A percentile compares a stretch with the other conserved stretches of the same genome.
These are phyloP conservation scores for Porpolomopsis calyptriformis DNA, from an alignment of 768 basidiomycete genomes.

Conservation along the genomic window DNA sequence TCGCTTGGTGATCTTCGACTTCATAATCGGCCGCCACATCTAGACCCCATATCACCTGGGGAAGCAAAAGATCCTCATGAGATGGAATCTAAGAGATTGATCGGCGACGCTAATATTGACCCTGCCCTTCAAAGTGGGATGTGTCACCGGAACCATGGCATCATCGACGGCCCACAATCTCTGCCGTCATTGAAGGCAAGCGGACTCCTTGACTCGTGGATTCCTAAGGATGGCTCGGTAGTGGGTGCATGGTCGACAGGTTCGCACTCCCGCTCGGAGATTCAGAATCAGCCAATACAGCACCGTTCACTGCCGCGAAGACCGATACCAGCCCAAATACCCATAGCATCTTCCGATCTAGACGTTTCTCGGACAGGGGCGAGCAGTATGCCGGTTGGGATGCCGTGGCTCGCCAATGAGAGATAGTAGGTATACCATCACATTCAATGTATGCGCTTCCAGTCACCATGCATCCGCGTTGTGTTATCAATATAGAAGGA, in stretches of 20 bases:
- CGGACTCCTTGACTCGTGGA: slow-evolving; percentile 55
- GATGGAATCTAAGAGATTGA: slow-evolving; percentile 5
- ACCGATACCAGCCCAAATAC: slow-evolving; percentile 12
- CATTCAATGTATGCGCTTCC: not conserved
- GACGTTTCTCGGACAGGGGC: slow-evolving; percentile 14
- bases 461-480: no score
- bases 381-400: slow-evolving; percentile 51
- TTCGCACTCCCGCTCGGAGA: not conserved
- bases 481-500: no score
- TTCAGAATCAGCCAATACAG: slow-evolving; percentile 3
- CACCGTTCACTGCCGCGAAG: slow-evolving; percentile 20
- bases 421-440: slow-evolving; percentile 18
- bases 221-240: slow-evolving; percentile 15
- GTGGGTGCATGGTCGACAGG: not conserved
- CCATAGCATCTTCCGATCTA: slow-evolving; percentile 22
- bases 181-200: slow-evolving; percentile 68
- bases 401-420: slow-evolving; percentile 62
- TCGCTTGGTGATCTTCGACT: slow-evolving; percentile 27
- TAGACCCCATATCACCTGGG: slow-evolving; percentile 13
- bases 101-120: slow-evolving; percentile 8
- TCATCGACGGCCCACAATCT: slow-evolving; percentile 28
- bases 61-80: slow-evolving; percentile 11
- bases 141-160: slow-evolving; percentile 14
- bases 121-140: slow-evolving; percentile 9
- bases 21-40: slow-evolving; percentile 15